Evolutionary conservation across 768 basidiomycete species (phyloP), one percentile per base, ranked within the genome.

Genomic region (Suillus subluteus): DNA sequence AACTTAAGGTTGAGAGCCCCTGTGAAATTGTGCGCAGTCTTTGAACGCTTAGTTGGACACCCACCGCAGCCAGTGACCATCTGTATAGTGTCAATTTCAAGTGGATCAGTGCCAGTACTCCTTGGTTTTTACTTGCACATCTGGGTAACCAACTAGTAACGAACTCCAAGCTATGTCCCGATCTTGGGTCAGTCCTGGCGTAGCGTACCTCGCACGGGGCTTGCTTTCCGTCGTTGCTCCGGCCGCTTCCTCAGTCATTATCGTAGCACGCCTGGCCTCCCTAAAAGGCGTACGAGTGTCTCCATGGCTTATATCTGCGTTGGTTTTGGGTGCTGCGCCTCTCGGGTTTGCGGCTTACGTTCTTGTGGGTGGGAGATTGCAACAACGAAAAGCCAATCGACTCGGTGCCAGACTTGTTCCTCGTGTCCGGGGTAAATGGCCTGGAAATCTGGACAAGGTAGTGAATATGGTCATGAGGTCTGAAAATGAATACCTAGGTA

Each of bases 401-500:
- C 48, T 65, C 18, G 74, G 76, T 0, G 79, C 79, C n/a, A 69
- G 75, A 41, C 18, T 68, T 40, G 61, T 77, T n/a, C 80, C 81
- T 30, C 68, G 66, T 2, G 70, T 77, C 46, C 67, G 62, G n/a
- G 81, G 82, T 15, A 66, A 67, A 50, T 66, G 71, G 65, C 73
- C 75, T 5, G 82, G 79, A n/a, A 78, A 77, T 68, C 30, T 75
- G 30, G 82, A 84, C 64, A 44, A 76, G 15, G 46, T 83, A 15
- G 21, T 69, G 4, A 23, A 65, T 16, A 67, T 78, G 30, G 26
- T 76, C 3, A 8, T 66, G 0, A 69, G 66, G 44, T 63, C 63
- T 38, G 69, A 73, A 44, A 72, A 69, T 6, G 80, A 80, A 8
- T 82, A 82, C 67, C 71, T 80, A 30, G 80, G 83, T 80, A 65